phyloP scores from a whole-genome alignment of 1,139 yeast genomes.

The Trichomonascaceae sp. region DNA sequence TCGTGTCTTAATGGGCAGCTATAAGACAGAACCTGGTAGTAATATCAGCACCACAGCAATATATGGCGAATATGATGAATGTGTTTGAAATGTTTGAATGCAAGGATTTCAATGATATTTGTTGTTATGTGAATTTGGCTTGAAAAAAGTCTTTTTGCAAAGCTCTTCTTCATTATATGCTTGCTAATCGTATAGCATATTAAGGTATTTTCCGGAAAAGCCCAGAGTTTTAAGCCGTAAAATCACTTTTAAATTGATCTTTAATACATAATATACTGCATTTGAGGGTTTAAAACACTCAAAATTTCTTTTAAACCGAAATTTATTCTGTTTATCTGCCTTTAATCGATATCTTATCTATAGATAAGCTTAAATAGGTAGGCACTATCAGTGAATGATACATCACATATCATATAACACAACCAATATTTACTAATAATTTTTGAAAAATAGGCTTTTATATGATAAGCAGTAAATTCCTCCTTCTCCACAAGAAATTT shows the following conservation, averaged over 20 bases:
- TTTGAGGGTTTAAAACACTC: no score
- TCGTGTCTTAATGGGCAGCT: no score
- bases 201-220: not conserved
- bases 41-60: no score
- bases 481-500: not conserved
- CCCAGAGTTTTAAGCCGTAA: no score
- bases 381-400: not conserved
- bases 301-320: not conserved
- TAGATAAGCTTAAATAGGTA: not conserved
- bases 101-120: no score
- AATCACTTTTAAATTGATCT: not conserved
- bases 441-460: not conserved
- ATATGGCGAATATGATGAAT: not conserved
- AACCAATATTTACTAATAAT: not conserved
- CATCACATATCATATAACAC: not conserved
- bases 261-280: no score
- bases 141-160: not conserved
- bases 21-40: no score
- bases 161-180: not conserved
- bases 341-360: not conserved
- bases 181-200: not conserved
- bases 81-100: no score
- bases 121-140: not conserved
- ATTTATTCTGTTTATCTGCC: not conserved
- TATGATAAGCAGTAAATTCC: no score